These are phyloP conservation scores for Inga leiocalycina DNA, from an alignment of 306 rosid species.

Conservation along the genomic window DNA sequence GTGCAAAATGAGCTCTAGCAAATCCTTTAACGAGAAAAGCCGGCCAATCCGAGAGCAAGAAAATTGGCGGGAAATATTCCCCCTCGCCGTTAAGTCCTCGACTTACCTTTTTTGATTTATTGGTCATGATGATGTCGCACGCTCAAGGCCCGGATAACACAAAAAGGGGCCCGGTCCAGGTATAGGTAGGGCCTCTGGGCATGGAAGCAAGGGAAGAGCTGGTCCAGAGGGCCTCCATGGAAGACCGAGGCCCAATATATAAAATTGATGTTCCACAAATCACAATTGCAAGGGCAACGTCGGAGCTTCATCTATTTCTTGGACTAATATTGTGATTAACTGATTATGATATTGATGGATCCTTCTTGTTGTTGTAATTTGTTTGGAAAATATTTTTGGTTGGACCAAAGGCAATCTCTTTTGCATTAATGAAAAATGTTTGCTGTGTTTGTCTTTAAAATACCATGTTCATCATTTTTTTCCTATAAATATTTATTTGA, in stretches of 20 bases:
- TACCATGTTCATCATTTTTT: neutral
- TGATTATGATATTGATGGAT: no score
- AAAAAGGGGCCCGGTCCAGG: neutral
- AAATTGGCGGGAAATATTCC: conserved; percentile 58
- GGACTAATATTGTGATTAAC: no score
- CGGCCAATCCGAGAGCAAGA: neutral
- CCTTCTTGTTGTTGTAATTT: neutral
- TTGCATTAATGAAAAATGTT: neutral
- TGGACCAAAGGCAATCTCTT: neutral
- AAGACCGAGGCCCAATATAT: neutral
- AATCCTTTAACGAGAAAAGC: no score
- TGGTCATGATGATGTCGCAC: neutral
- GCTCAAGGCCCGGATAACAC: neutral
- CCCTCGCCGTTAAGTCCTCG: conserved; percentile 25
- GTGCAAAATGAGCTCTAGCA: neutral
- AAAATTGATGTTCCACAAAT: neutral
- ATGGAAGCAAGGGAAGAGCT: neutral
- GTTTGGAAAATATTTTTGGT: neutral
- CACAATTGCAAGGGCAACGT: neutral
- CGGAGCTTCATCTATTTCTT: no score
- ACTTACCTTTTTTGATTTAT: neutral
- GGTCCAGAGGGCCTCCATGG: neutral
- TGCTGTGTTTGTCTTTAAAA: neutral
- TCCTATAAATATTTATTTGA: neutral
- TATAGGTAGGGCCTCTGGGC: neutral